Evolutionary conservation across 2,329 filamentous ascomycete genomes (phyloP).

Genomic region (Pseudogymnoascus sp.): DNA sequence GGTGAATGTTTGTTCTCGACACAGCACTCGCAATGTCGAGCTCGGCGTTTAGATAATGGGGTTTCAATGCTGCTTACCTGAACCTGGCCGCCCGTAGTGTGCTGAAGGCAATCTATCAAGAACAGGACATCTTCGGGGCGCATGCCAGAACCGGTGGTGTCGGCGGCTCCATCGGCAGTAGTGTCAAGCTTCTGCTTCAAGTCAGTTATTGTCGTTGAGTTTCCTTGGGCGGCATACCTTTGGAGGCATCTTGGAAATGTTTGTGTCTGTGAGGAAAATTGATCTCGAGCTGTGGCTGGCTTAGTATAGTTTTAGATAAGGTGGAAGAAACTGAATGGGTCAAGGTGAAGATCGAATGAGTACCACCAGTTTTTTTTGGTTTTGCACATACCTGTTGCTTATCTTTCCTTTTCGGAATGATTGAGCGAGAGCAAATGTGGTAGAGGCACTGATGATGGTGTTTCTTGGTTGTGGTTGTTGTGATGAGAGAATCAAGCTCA

Average conservation of each 20-base stretch:
- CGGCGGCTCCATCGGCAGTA: not conserved
- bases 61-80: conserved; percentile 14
- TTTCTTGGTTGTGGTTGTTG: not conserved
- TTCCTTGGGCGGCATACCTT: not conserved
- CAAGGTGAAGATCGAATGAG: not conserved
- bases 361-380: not conserved
- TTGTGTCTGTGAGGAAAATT: not conserved
- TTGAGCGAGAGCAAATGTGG: not conserved
- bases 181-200: not conserved
- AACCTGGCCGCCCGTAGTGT: conserved; percentile 18
- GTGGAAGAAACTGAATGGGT: not conserved
- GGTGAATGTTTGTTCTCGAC: not conserved
- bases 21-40: not conserved
- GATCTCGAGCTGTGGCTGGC: not conserved
- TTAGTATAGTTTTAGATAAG: not conserved
- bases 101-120: conserved; percentile 20
- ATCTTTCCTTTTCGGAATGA: not conserved
- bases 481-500: not conserved
- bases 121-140: conserved; percentile 17
- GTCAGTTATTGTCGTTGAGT: not conserved
- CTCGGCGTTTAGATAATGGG: not conserved
- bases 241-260: not conserved
- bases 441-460: not conserved
- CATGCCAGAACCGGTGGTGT: conserved; percentile 11
- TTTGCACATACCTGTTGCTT: not conserved